These are phyloP conservation scores for Petunia secreta DNA, from an alignment of 257 asterid genomes.

Conservation along the genomic window DNA sequence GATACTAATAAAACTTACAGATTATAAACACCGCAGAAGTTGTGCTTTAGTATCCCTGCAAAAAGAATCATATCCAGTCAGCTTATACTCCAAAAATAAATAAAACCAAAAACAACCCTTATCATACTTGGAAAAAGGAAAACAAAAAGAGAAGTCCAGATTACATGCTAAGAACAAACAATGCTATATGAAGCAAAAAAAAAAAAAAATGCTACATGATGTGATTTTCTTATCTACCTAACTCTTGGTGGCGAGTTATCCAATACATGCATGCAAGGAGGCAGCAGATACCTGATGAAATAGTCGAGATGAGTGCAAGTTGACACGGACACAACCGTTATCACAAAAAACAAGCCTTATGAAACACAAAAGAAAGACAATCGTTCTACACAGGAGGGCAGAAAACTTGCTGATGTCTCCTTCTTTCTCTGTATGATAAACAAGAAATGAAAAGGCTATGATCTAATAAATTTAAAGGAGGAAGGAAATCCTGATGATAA, in stretches of 20 bases:
- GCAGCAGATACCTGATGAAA: neutral
- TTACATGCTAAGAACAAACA: too few species aligned
- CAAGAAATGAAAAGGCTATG: neutral
- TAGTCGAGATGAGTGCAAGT: neutral
- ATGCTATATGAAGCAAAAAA: too few species aligned
- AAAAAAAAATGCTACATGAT: too few species aligned
- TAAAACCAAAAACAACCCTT: neutral
- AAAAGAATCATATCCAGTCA: neutral
- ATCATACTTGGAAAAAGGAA: neutral
- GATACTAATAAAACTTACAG: neutral
- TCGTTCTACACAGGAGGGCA: neutral
- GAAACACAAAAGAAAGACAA: slow-evolving; percentile 9
- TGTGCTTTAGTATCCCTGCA: neutral
- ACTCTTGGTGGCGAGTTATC: neutral
- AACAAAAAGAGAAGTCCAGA: neutral
- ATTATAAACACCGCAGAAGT: slow-evolving; percentile 10
- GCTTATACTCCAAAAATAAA: neutral
- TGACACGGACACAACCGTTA: neutral
- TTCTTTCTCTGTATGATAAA: slow-evolving; percentile 2
- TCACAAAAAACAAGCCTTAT: neutral
- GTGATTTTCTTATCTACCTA: too few species aligned
- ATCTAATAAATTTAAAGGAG: neutral
- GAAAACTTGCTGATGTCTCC: neutral
- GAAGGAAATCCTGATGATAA: too few species aligned
- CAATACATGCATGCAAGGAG: neutral